Conservation (phyloP, 2,329 filamentous ascomycete species). For the Exophiala dermatitidis region DNA sequence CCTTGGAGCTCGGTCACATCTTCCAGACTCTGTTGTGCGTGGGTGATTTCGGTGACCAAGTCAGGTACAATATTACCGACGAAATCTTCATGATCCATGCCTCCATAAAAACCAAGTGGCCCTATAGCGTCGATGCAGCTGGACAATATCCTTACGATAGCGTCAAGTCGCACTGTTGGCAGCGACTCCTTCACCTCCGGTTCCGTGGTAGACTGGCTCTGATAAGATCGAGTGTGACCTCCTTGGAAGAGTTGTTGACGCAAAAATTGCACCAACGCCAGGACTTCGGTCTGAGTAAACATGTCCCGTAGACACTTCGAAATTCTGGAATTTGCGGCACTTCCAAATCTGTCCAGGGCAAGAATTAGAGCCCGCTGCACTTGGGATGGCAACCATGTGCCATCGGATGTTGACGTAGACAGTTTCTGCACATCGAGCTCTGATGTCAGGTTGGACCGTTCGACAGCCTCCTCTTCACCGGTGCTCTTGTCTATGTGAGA, state of each 20-base stretch:
- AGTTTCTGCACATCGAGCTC: conserved; percentile 7
- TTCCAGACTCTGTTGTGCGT: conserved; percentile 42
- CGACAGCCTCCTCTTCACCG: conserved; percentile 18
- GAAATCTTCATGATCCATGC: conserved; percentile 36
- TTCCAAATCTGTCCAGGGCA: conserved; percentile 15
- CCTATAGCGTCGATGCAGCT: conserved; percentile 43
- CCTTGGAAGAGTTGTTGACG: conserved; percentile 27
- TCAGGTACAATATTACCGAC: conserved; percentile 36
- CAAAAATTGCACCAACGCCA: conserved; percentile 29
- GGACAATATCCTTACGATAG: conserved; percentile 38
- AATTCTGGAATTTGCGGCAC: conserved; percentile 7
- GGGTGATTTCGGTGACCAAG: conserved; percentile 44
- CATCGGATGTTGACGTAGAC: conserved; percentile 4
- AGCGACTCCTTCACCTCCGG: background rate
- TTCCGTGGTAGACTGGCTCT: conserved; percentile 1
- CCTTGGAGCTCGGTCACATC: conserved; percentile 43
- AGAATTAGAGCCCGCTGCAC: conserved; percentile 15
- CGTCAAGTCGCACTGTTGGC: conserved; percentile 29
- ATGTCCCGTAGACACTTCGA: conserved; percentile 15
- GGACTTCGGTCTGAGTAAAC: conserved; percentile 17
- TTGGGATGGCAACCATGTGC: conserved; percentile 10
- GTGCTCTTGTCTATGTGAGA: background rate
- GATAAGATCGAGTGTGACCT: conserved; percentile 23
- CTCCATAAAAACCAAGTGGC: conserved; percentile 36
- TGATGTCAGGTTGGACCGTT: background rate